phyloP scores from a whole-genome alignment of 2,329 filamentous ascomycete species.

The Davidsoniella australis region DNA sequence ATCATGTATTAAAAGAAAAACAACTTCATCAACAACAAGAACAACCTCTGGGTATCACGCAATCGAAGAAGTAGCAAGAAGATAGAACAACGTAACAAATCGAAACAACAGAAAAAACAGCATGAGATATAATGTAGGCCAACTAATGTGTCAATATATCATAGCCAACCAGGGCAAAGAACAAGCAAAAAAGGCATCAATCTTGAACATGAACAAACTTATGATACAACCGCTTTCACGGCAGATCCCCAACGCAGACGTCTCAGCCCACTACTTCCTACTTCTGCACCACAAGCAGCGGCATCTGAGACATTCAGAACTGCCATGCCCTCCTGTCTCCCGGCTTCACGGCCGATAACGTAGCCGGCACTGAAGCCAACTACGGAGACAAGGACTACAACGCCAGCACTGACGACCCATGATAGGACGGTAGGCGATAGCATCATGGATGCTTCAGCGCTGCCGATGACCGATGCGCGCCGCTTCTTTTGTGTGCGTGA shows the following conservation, averaged over 20 bases:
- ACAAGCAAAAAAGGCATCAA: neutral
- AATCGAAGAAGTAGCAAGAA: slow-evolving; percentile 2
- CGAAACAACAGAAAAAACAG: neutral
- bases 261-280: slow-evolving; percentile 34
- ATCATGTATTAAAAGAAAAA: neutral
- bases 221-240: slow-evolving; percentile 28
- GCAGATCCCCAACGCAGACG: slow-evolving; percentile 37
- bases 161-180: no score
- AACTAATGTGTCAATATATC: no score
- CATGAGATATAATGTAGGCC: neutral
- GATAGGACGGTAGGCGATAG: slow-evolving; percentile 45
- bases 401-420: slow-evolving; percentile 49
- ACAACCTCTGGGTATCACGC: slow-evolving; percentile 8
- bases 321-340: slow-evolving; percentile 33
- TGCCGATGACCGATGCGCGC: slow-evolving; percentile 23
- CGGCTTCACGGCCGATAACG: slow-evolving; percentile 49
- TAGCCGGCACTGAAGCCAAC: slow-evolving; percentile 54
- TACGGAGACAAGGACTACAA: slow-evolving; percentile 49
- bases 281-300: slow-evolving; percentile 34
- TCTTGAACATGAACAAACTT: neutral
- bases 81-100: neutral
- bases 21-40: neutral
- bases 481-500: slow-evolving; percentile 17
- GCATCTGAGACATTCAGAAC: slow-evolving; percentile 22
- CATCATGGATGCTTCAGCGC: slow-evolving; percentile 21